Conservation (phyloP, 23 red algal species). For the Gracilaria gracilis region DNA sequence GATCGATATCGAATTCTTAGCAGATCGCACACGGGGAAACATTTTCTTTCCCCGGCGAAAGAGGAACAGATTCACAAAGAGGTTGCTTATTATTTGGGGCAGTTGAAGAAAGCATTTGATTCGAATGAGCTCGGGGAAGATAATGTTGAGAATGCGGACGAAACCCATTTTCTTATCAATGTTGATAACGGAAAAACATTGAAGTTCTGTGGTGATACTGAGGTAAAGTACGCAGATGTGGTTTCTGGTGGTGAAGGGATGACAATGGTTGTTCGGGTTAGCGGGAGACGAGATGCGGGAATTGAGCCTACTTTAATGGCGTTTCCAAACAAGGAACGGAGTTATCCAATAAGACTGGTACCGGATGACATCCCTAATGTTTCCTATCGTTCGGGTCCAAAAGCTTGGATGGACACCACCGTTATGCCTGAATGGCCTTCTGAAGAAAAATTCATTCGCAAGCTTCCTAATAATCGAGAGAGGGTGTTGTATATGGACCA, state of each 20-base stretch:
- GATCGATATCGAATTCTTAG: conserved; percentile 8
- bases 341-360: background rate
- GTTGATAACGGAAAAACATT: no score
- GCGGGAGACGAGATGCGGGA: background rate
- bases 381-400: background rate
- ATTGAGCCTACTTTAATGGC: conserved; percentile 12
- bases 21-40: background rate
- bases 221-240: no score
- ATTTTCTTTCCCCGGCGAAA: background rate
- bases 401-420: background rate
- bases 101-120: background rate
- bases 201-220: no score
- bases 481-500: background rate
- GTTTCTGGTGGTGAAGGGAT: no score
- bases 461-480: background rate
- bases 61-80: no score
- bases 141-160: background rate
- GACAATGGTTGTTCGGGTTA: background rate
- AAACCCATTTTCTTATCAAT: no score
- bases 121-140: background rate
- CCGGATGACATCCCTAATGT: background rate
- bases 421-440: background rate
- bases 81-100: background rate
- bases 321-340: background rate
- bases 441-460: background rate